Evolutionary conservation across 1,284 basidiomycete species (phyloP).

Genomic region (Leucoagaricus sp.): DNA sequence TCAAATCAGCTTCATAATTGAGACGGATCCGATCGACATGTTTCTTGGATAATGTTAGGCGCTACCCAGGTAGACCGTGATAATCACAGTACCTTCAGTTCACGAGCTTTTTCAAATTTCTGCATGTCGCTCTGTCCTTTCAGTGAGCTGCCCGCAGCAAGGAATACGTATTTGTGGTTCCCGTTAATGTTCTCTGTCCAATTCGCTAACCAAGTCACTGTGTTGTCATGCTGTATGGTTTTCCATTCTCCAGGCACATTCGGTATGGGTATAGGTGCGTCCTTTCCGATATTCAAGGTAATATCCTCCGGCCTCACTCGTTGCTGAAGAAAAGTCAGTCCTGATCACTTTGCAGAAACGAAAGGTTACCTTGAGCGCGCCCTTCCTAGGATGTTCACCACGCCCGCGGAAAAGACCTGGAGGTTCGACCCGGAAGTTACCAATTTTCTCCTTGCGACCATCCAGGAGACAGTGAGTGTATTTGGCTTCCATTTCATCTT

Average conservation of each 20-base stretch:
- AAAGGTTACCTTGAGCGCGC: conserved; percentile 85
- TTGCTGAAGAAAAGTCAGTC: conserved; percentile 45
- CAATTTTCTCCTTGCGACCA: conserved; percentile 96
- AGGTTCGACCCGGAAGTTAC: conserved; percentile 98
- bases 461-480: conserved; percentile 89
- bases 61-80: not conserved
- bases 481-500: conserved; percentile 82
- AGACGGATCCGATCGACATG: conserved; percentile 88
- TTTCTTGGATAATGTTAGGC: conserved; percentile 50
- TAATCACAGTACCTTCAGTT: conserved; percentile 72
- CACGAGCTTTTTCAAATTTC: conserved; percentile 96
- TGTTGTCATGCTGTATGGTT: conserved; percentile 84
- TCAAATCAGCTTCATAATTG: conserved; percentile 85
- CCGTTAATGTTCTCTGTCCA: conserved; percentile 97
- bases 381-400: conserved; percentile 98
- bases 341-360: not conserved
- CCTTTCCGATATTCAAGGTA: conserved; percentile 88
- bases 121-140: conserved; percentile 96
- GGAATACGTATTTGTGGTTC: conserved; percentile 94
- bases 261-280: conserved; percentile 73
- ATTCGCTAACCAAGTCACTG: conserved; percentile 95
- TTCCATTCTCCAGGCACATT: conserved; percentile 91
- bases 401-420: conserved; percentile 97
- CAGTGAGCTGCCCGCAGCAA: conserved; percentile 90
- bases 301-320: conserved; percentile 93